Conservation (phyloP, 306 rosid genomes). For the Ziziphus jujuba region DNA sequence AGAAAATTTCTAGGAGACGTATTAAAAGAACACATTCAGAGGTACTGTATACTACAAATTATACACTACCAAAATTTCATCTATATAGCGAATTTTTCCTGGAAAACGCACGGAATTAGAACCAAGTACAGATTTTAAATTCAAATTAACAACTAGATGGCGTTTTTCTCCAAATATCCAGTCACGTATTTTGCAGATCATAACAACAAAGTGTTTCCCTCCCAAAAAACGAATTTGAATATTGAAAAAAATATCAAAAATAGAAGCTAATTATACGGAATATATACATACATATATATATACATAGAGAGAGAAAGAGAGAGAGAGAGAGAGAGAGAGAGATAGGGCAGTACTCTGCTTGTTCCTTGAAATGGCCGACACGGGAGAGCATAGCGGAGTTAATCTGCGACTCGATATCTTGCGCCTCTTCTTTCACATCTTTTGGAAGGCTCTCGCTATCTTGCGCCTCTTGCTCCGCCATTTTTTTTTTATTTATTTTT, state of each 20-base stretch:
- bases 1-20: conserved; percentile 3
- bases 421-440: conserved; percentile 20
- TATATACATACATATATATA: background rate
- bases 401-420: conserved; percentile 55
- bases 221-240: background rate
- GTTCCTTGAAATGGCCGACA: conserved; percentile 72
- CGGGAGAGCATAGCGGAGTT: conserved; percentile 57
- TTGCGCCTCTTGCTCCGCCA: no score
- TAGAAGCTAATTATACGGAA: background rate
- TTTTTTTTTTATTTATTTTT: no score
- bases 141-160: background rate
- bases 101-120: background rate
- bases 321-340: conserved; percentile 9
- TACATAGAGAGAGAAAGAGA: conserved; percentile 11
- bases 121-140: background rate
- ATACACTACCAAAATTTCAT: background rate
- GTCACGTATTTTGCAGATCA: no score
- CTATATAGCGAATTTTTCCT: background rate
- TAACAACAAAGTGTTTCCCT: background rate
- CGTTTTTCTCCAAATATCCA: background rate
- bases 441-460: conserved; percentile 30
- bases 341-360: conserved; percentile 67
- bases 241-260: background rate
- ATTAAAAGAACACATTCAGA: background rate
- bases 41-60: background rate